Evolutionary conservation across 768 basidiomycete genomes (phyloP).

Genomic region (Kwoniella dendrophila): DNA sequence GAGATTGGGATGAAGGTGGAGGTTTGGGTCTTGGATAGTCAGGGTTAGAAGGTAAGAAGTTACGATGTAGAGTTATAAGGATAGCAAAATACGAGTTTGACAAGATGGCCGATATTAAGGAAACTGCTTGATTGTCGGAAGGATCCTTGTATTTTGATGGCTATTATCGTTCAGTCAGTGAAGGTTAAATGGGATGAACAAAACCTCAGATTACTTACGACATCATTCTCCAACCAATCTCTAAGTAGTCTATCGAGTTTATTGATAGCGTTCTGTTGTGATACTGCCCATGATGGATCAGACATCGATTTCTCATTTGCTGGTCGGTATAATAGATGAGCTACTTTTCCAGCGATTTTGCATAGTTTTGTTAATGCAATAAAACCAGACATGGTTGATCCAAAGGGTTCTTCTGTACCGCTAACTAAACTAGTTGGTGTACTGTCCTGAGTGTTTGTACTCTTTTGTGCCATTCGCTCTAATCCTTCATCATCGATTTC

Average conservation of each 20-base stretch:
- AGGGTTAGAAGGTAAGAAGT: slow-evolving; percentile 46
- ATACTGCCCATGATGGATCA: slow-evolving; percentile 72
- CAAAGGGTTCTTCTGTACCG: slow-evolving; percentile 42
- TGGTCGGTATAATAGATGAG: slow-evolving; percentile 45
- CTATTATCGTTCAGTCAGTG: slow-evolving; percentile 20
- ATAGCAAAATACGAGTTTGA: slow-evolving; percentile 48
- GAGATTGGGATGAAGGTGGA: slow-evolving; percentile 42
- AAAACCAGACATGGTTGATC: slow-evolving; percentile 77
- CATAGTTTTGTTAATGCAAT: slow-evolving; percentile 75
- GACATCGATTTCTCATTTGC: slow-evolving; percentile 61
- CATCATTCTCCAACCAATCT: slow-evolving; percentile 74
- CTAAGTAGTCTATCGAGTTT: slow-evolving; percentile 73
- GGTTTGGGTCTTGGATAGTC: slow-evolving; percentile 44
- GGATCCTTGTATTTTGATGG: slow-evolving; percentile 49
- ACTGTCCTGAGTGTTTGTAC: too few relatives aligned
- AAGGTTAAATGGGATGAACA: not conserved
- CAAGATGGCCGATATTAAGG: slow-evolving; percentile 44
- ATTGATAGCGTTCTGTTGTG: slow-evolving; percentile 78
- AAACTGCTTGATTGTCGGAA: slow-evolving; percentile 35
- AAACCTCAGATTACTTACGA: slow-evolving; percentile 28
- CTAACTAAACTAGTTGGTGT: slow-evolving; percentile 56
- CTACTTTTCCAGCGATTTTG: slow-evolving; percentile 72
- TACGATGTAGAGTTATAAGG: slow-evolving; percentile 47
- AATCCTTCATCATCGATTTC: slow-evolving; percentile 81
- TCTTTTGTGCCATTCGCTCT: slow-evolving; percentile 62